phyloP scores from a whole-genome alignment of 2,329 filamentous ascomycete species.

The Gliomastix tumulicola region DNA sequence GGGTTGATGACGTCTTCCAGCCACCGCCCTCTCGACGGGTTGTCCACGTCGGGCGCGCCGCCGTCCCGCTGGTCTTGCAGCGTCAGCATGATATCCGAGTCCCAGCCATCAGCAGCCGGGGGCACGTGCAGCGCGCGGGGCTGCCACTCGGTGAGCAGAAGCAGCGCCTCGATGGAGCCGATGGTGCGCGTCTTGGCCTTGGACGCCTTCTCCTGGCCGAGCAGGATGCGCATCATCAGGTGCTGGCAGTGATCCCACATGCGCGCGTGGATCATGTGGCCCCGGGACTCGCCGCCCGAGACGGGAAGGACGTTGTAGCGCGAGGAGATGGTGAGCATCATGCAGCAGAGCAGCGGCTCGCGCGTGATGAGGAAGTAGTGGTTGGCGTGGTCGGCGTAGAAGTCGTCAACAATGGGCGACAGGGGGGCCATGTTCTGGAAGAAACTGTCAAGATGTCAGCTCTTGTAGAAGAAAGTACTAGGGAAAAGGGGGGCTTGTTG shows the following conservation, averaged over 20 bases:
- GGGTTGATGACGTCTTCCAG: slow-evolving; percentile 47
- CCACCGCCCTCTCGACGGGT: no score
- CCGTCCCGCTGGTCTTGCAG: slow-evolving; percentile 22
- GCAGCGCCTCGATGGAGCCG: slow-evolving; percentile 11
- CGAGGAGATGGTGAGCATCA: slow-evolving; percentile 11
- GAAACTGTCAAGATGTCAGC: not conserved
- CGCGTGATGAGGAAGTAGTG: slow-evolving; percentile 7
- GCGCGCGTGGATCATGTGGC: slow-evolving; percentile 9
- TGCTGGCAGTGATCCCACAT: slow-evolving; percentile 12
- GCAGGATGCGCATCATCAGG: slow-evolving; percentile 10
- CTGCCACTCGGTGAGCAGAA: slow-evolving; percentile 14
- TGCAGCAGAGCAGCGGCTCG: slow-evolving; percentile 13
- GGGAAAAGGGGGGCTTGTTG: not conserved
- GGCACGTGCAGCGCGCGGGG: slow-evolving; percentile 12
- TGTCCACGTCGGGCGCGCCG: not conserved
- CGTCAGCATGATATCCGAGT: slow-evolving; percentile 17
- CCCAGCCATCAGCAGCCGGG: slow-evolving; percentile 13
- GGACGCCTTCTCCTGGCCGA: slow-evolving; percentile 12
- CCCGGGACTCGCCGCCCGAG: slow-evolving; percentile 9
- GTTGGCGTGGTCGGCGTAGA: slow-evolving; percentile 1
- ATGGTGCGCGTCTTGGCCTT: slow-evolving; percentile 10
- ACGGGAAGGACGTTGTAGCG: slow-evolving; percentile 12
- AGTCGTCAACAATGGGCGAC: not conserved
- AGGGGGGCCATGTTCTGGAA: not conserved
- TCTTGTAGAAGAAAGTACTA: not conserved